Evolutionary conservation across 1,284 basidiomycete genomes (phyloP).

Genomic region (Cutaneotrichosporon cavernicola): DNA sequence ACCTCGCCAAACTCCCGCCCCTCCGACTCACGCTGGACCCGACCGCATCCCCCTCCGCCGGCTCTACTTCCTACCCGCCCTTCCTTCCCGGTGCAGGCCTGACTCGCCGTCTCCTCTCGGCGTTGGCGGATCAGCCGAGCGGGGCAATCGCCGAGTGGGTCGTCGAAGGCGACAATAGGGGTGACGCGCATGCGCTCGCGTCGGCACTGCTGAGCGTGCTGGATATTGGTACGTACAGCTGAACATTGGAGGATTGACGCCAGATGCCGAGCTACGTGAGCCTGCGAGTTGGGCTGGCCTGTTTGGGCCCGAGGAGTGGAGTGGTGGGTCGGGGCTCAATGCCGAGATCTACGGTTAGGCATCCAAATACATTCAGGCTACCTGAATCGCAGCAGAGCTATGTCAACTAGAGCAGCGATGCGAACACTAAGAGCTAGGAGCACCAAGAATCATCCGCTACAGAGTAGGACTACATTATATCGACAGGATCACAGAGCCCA

Average conservation of each 20-base stretch:
- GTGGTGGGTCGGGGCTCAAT: constrained; percentile 42
- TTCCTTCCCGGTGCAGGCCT: constrained; percentile 70
- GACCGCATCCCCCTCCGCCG: constrained; percentile 24
- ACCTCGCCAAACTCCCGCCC: constrained; percentile 56
- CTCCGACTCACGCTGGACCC: constrained; percentile 28
- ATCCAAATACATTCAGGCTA: too few relatives aligned
- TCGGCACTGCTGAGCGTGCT: constrained; percentile 49
- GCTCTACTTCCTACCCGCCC: constrained; percentile 45
- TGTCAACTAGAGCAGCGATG: too few relatives aligned
- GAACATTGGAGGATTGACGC: background rate
- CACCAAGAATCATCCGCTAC: constrained; percentile 1
- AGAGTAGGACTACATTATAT: constrained; percentile 1
- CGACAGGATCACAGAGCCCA: too few relatives aligned
- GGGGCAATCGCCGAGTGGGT: constrained; percentile 58
- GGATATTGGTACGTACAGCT: background rate
- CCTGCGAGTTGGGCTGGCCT: constrained; percentile 47
- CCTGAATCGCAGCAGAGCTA: too few relatives aligned
- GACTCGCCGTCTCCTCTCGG: constrained; percentile 63
- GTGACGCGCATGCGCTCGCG: constrained; percentile 63
- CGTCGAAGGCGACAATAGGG: constrained; percentile 73
- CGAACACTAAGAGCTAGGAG: too few relatives aligned
- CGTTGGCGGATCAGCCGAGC: constrained; percentile 42
- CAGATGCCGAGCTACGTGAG: constrained; percentile 33
- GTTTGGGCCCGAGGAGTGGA: constrained; percentile 48
- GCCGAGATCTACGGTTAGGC: constrained; percentile 49